phyloP scores from a whole-genome alignment of 176 grass and related monocot species.

The Tillandsia leiboldiana region DNA sequence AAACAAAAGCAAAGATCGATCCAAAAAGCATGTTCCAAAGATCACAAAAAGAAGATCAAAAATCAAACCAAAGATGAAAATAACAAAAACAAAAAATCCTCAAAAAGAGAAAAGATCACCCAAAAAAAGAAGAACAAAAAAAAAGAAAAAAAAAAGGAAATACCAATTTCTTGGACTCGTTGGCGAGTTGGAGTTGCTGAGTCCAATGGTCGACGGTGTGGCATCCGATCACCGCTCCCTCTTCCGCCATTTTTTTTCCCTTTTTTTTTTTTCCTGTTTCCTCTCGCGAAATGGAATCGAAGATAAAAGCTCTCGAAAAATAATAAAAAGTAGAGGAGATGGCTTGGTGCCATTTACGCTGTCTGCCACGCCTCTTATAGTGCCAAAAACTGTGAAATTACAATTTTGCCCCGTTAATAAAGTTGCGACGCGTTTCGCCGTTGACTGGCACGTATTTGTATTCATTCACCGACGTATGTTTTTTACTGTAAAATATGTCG shows the following conservation, averaged over 20 bases:
- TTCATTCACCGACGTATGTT: too few relatives aligned
- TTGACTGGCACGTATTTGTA: too few relatives aligned
- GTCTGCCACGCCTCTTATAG: too few relatives aligned
- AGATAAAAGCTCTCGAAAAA: too few relatives aligned
- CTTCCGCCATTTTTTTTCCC: conserved; percentile 36
- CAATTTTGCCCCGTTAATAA: too few relatives aligned
- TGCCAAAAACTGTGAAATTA: too few relatives aligned
- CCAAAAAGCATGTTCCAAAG: not conserved
- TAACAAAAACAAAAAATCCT: not conserved
- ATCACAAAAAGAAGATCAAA: not conserved
- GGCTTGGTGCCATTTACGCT: too few relatives aligned
- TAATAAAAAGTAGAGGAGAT: too few relatives aligned
- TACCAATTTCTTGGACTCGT: conserved; percentile 50
- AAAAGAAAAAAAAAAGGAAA: too few relatives aligned
- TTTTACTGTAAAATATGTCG: too few relatives aligned
- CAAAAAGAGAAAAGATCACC: not conserved
- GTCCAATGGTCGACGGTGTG: conserved; percentile 44
- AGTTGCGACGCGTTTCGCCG: too few relatives aligned
- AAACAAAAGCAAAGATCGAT: not conserved
- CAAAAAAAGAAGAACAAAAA: not conserved
- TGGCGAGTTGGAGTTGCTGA: conserved; percentile 25
- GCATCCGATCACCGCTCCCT: conserved; percentile 58
- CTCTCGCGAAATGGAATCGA: not conserved
- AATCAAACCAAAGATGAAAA: not conserved
- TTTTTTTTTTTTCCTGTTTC: not conserved